Conservation (phyloP, 2,329 filamentous ascomycete species). For the Hypoxylon sp. region DNA sequence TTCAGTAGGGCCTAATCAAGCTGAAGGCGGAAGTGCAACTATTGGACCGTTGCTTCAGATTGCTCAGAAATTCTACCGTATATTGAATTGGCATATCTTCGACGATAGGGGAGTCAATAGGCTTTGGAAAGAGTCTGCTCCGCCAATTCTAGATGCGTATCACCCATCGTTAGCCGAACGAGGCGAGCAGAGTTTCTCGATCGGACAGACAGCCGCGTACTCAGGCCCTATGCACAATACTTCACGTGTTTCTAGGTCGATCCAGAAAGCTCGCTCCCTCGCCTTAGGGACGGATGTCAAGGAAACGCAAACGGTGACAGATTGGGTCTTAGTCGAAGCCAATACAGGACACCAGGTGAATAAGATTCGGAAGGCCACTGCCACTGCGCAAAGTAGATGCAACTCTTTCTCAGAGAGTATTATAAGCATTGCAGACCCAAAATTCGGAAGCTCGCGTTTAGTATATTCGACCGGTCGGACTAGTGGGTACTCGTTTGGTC, state of each 20-base stretch:
- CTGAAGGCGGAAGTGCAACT: conserved; percentile 23
- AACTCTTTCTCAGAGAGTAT: conserved; percentile 25
- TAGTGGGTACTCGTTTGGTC: conserved; percentile 30
- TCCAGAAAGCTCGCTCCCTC: not conserved
- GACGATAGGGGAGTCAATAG: conserved; percentile 18
- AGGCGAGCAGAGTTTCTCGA: not conserved
- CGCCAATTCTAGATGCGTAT: conserved; percentile 21
- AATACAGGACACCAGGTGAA: conserved; percentile 15
- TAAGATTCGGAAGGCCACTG: conserved; percentile 21
- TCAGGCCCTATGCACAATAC: conserved; percentile 35
- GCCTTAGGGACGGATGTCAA: not conserved
- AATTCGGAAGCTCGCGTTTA: not conserved
- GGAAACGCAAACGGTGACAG: conserved; percentile 25
- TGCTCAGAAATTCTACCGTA: conserved; percentile 22
- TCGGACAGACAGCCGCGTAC: conserved; percentile 28
- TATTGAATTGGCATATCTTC: conserved; percentile 40
- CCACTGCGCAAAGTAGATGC: conserved; percentile 1
- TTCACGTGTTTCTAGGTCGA: conserved; percentile 17
- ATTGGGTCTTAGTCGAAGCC: conserved; percentile 37
- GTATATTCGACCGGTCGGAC: conserved; percentile 33
- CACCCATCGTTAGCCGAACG: conserved; percentile 35
- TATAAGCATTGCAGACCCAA: conserved; percentile 19
- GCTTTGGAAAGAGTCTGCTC: conserved; percentile 8
- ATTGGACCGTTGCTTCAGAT: conserved; percentile 35
- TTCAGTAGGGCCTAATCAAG: conserved; percentile 26